Conservation (phyloP, 257 asterid genomes). For the Solanum paucissectum region DNA sequence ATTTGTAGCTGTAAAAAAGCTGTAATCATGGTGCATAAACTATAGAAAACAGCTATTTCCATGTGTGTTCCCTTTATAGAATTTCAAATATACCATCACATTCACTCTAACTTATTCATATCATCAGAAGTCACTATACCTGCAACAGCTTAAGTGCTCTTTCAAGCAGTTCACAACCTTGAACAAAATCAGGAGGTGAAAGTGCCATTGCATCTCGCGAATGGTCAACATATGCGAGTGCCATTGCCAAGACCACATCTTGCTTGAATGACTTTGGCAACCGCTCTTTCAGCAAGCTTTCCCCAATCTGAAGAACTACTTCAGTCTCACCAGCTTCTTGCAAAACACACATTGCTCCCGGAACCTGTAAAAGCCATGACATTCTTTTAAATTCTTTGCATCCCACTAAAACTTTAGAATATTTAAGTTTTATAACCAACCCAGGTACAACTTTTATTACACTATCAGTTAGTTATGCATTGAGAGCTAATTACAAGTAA, state of each 20-base stretch:
- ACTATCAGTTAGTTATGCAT: not conserved
- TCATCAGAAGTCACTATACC: constrained; percentile 28
- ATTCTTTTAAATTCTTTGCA: not conserved
- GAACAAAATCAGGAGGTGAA: constrained; percentile 78
- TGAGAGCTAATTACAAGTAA: not conserved
- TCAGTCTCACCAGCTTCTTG: constrained; percentile 95
- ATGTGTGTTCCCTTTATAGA: not conserved
- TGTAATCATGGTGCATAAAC: not conserved
- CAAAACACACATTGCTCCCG: constrained; percentile 82
- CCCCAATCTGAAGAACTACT: constrained; percentile 81
- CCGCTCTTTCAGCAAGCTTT: constrained; percentile 73
- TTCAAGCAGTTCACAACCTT: constrained; percentile 87
- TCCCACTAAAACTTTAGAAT: not conserved
- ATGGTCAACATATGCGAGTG: constrained; percentile 86
- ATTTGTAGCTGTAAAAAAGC: not conserved
- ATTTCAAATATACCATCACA: not conserved
- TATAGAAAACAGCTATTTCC: not conserved
- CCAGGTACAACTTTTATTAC: not conserved
- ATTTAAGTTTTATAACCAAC: not conserved
- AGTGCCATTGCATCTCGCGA: constrained; percentile 90
- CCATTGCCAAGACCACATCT: constrained; percentile 82
- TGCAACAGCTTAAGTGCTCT: constrained; percentile 81
- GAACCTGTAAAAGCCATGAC: constrained; percentile 37
- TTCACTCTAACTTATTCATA: not conserved
- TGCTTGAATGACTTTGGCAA: constrained; percentile 89